These are phyloP conservation scores for Hanseniaspora pseudoguilliermondii DNA, from an alignment of 805 yeast species.

Conservation along the genomic window DNA sequence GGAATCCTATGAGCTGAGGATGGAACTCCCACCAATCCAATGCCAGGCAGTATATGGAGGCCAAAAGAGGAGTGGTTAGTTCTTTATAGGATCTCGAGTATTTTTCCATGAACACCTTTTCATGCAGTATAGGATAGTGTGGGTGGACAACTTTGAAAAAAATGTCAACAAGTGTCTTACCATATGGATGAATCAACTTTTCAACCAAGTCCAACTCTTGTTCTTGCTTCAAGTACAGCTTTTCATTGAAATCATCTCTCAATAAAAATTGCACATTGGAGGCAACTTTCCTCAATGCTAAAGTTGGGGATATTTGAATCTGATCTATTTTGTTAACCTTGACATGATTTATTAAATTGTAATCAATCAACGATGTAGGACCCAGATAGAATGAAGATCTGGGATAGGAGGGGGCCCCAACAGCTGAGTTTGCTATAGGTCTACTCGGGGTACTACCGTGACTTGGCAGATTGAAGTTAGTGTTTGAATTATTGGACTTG, in stretches of 20 bases:
- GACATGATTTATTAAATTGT: conserved; percentile 50
- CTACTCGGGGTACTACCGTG: conserved; percentile 14
- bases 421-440: conserved; percentile 5
- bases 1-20: conserved; percentile 57
- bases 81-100: conserved; percentile 84
- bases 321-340: conserved; percentile 64
- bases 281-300: conserved; percentile 68
- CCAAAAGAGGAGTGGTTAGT: conserved; percentile 78
- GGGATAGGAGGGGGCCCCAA: conserved; percentile 64
- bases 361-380: conserved; percentile 74
- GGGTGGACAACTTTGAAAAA: conserved; percentile 84
- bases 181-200: conserved; percentile 80
- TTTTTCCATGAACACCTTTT: conserved; percentile 81
- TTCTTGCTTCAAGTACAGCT: conserved; percentile 54
- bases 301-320: conserved; percentile 53
- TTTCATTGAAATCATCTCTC: conserved; percentile 67
- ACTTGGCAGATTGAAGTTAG: background rate
- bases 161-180: conserved; percentile 63
- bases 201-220: conserved; percentile 76
- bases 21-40: conserved; percentile 81
- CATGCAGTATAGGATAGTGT: conserved; percentile 80
- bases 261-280: conserved; percentile 62
- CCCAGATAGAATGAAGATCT: conserved; percentile 83
- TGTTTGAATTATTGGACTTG: background rate
- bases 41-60: conserved; percentile 80